Conservation (phyloP, 2,329 filamentous ascomycete species). For the Colletotrichum agaves region DNA sequence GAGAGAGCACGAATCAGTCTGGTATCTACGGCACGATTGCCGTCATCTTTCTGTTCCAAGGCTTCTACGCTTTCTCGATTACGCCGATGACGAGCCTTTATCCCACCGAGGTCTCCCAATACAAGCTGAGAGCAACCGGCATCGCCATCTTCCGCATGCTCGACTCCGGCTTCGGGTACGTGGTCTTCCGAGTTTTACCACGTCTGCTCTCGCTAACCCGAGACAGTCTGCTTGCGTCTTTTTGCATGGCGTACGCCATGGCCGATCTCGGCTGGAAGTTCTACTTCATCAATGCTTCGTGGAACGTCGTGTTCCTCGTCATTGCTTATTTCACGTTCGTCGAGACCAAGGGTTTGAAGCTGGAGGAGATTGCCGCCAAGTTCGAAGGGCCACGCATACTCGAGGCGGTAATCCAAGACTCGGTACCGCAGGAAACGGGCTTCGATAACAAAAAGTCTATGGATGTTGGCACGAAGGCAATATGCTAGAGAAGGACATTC, state of each 20-base stretch:
- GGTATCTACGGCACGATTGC: constrained; percentile 54
- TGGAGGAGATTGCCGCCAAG: constrained; percentile 44
- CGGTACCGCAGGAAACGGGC: not conserved
- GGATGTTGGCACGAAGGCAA: not conserved
- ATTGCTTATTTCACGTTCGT: constrained; percentile 44
- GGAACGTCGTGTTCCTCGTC: constrained; percentile 43
- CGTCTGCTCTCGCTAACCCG: not conserved
- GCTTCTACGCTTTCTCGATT: constrained; percentile 46
- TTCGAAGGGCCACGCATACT: constrained; percentile 40
- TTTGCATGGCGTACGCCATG: constrained; percentile 45
- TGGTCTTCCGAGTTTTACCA: constrained; percentile 6
- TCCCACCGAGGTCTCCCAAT: constrained; percentile 47
- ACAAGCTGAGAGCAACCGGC: constrained; percentile 46
- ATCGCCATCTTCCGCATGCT: constrained; percentile 46
- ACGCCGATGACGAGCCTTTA: constrained; percentile 49
- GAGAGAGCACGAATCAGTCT: constrained; percentile 38
- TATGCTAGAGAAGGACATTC: too few species aligned
- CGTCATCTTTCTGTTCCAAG: constrained; percentile 49
- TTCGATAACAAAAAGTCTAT: not conserved
- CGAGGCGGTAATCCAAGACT: not conserved
- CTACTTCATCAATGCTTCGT: constrained; percentile 45
- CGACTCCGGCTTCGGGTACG: constrained; percentile 44
- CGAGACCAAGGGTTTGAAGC: constrained; percentile 44
- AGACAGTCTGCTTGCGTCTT: constrained; percentile 42
- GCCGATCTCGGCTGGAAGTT: constrained; percentile 46